Conservation (phyloP, 2,329 filamentous ascomycete species). For the Colletotrichum sp. region DNA sequence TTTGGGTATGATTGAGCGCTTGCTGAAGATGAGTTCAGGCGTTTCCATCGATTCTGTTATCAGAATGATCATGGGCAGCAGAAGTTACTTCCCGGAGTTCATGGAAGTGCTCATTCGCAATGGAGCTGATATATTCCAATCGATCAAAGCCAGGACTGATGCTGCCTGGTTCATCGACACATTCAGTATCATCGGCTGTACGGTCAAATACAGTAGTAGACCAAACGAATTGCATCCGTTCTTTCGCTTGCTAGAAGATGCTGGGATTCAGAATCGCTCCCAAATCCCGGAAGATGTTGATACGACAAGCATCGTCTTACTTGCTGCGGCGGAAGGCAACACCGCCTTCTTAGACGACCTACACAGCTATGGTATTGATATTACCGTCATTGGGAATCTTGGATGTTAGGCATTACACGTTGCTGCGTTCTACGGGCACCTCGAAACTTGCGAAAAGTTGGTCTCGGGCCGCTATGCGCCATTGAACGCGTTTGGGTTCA, state of each 20-base stretch:
- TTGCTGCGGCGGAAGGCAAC: background rate
- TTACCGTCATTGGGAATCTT: rapidly evolving
- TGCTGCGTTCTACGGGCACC: background rate
- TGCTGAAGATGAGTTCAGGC: background rate
- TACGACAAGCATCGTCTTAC: background rate
- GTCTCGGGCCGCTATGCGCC: background rate
- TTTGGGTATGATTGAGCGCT: background rate
- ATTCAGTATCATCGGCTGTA: background rate
- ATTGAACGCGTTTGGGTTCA: background rate
- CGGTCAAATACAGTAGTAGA: background rate
- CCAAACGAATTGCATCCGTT: background rate
- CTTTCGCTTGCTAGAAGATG: background rate
- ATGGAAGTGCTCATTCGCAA: background rate
- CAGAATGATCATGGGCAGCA: rapidly evolving
- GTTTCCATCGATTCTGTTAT: background rate
- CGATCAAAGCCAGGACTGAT: rapidly evolving
- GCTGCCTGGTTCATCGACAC: background rate
- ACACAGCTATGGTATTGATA: background rate
- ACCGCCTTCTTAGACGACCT: background rate
- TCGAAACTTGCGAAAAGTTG: background rate
- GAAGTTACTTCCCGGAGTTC: background rate
- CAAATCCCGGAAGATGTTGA: background rate
- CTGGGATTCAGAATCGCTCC: background rate
- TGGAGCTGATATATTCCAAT: background rate
- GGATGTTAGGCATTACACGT: background rate